A percentile compares a stretch with the other conserved stretches of the same genome.
phyloP scores from a whole-genome alignment of 2,329 filamentous ascomycete genomes.

The Phialophora expanda region DNA sequence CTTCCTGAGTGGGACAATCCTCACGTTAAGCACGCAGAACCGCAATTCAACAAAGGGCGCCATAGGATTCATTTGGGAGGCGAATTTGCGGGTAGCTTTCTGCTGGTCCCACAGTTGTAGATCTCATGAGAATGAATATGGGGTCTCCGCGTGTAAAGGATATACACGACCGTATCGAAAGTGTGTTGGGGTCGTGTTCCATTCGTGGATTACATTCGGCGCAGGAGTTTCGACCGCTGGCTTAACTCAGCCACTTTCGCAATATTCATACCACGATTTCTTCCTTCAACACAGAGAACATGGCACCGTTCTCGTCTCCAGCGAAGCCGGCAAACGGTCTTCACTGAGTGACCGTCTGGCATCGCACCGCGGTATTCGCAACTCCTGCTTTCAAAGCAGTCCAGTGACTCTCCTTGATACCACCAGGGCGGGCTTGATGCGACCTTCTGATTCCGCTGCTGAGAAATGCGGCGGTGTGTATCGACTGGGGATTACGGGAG shows the following conservation, averaged over 20 bases:
- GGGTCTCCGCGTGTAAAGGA: background rate
- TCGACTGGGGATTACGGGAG: background rate
- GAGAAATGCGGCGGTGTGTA: background rate
- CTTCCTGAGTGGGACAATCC: conserved; percentile 29
- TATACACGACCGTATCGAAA: background rate
- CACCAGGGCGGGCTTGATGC: background rate
- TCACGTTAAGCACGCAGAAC: conserved; percentile 20
- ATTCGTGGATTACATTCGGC: background rate
- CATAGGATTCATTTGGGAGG: conserved; percentile 24
- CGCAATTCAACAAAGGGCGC: conserved; percentile 20
- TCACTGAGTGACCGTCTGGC: background rate
- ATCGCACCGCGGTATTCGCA: background rate
- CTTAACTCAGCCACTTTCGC: background rate
- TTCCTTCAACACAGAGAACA: background rate
- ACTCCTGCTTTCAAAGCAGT: background rate
- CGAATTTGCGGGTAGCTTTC: conserved; percentile 22
- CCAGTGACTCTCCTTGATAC: background rate
- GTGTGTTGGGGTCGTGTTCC: background rate
- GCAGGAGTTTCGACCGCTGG: background rate
- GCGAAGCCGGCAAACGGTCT: background rate
- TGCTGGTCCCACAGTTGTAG: conserved; percentile 22
- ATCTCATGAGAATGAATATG: background rate
- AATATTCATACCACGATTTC: background rate
- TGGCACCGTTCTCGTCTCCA: background rate
- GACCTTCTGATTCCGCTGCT: background rate